Evolutionary conservation across 2,329 filamentous ascomycete genomes (phyloP), one percentile per base, ranked within the genome.

Genomic region (Xylaria sp.): DNA sequence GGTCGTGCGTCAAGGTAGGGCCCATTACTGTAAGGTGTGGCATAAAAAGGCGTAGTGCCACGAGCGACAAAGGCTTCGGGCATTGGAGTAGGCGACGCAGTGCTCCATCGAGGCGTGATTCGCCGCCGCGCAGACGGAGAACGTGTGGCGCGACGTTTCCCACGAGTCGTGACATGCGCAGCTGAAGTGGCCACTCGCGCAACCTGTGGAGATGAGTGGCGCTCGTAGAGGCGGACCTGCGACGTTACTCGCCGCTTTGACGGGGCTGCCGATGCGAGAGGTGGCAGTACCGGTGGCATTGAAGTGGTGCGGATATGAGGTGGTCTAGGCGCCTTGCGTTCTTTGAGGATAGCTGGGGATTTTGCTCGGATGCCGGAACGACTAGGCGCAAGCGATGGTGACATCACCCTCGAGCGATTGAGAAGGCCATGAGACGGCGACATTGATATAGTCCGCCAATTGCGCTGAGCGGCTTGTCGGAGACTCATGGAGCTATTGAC

Each of bases 21-120:
- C 2, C 77, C 82, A 56, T 85, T 87, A 64, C 88, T 91, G 66
- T 87, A 79, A 0, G 89, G 89, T 0, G 89, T 92, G 2, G 88
- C 87, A 64, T 92, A 92, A 60, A 85, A 85, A 0, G 87, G 88
- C 0, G 81, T 84, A 11, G 75, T 76, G 13, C 70, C 70, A 26
- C 78, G 71, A 50, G 69, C 52, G 5, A 66, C 67, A 4, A 70
- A 52, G 3, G 66, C 66, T 26, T 72, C 65, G 3, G 72, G 73
- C 56, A 72, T 68, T 4, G 76, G 74, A 63, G 72, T 82, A 44
- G 72, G 78, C 50, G 72, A 82, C 24, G 72, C 73, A 20, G 66
- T 69, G 52, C 79, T 85, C 75, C 78, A 81, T 21, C 82, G 76
- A 0, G 84, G 83, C 0, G 83, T 85, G 57, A 80, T 78, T 9